Conservation (phyloP, 768 basidiomycete genomes). For the Naganishia randhawae region DNA sequence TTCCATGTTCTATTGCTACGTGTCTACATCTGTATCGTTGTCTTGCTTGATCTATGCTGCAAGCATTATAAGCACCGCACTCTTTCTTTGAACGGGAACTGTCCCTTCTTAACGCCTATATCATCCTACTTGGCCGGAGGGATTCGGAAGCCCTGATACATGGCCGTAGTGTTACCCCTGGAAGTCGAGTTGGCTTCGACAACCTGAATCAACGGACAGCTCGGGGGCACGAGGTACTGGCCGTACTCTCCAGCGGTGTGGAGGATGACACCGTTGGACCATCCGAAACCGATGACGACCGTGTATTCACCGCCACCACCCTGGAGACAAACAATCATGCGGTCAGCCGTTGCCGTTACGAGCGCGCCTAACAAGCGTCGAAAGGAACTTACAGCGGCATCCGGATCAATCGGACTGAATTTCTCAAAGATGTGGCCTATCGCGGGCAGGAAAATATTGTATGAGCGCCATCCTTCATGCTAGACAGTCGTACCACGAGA, state of each 20-base stretch:
- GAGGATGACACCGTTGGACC: constrained; percentile 50
- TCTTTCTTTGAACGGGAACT: neutral
- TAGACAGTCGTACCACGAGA: neutral
- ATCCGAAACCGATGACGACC: constrained; percentile 60
- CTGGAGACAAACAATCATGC: neutral
- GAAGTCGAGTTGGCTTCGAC: constrained; percentile 36
- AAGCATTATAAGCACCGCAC: neutral
- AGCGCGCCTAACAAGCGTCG: neutral
- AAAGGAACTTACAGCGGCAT: constrained; percentile 1
- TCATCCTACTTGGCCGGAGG: neutral
- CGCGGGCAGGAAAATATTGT: neutral
- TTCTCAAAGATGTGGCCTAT: constrained; percentile 55
- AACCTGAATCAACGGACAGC: constrained; percentile 47
- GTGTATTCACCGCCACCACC: constrained; percentile 69
- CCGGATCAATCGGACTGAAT: constrained; percentile 55
- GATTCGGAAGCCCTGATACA: constrained; percentile 20
- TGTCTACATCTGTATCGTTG: neutral
- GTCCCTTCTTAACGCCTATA: neutral
- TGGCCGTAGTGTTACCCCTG: neutral
- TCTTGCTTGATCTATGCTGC: neutral
- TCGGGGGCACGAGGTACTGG: constrained; percentile 44
- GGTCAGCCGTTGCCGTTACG: constrained; percentile 48
- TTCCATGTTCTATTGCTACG: no score
- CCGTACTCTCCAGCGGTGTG: constrained; percentile 48
- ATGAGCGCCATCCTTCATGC: neutral